Evolutionary conservation across 2,329 filamentous ascomycete species (phyloP), one percentile per base, ranked within the genome.

Genomic region (Monilinia fructicola): DNA sequence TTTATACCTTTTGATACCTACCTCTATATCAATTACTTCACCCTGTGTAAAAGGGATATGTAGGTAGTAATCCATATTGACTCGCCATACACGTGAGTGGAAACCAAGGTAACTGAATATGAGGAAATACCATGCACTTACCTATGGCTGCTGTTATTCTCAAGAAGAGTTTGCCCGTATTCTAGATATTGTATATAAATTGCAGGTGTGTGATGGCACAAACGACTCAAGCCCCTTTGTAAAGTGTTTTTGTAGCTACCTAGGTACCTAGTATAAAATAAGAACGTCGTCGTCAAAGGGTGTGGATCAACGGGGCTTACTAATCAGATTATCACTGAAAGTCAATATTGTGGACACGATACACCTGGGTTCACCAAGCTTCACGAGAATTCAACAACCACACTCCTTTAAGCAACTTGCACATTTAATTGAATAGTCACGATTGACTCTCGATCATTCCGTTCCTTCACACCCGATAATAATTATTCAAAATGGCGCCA

Each of bases 261-360:
- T n/a, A n/a, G n/a, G n/a, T n/a, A n/a, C n/a, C n/a, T n/a, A n/a
- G n/a, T n/a, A 23, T 11, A 3, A n/a, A n/a, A 48, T 48, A n/a
- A n/a, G 31, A 48, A 48, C 7, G 21, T 48, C 46, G 46, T 48
- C 46, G 46, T 48, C 5, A 11, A 48, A 48, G 21, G 44, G 1
- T 48, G 21, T 48, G 46, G 46, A 21, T 21, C 6, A 21, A 4
- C n/a, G 46, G 14, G 21, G 65, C 16, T 64, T 52, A 66, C 42
- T 46, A 66, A 61, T 31, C 42, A n/a, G n/a, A 14, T 18, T 16
- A 60, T 48, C 7, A 23, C 12, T n/a, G n/a, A 26, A 14, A n/a
- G 59, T 11, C 59, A 61, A 61, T 23, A 28, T 62, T 62, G 59
- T 62, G 59, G 59, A 62, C 59, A 62, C 59, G 59, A 21, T 52